phyloP scores from a whole-genome alignment of 2,329 filamentous ascomycete genomes.

The Verticillium longisporum region DNA sequence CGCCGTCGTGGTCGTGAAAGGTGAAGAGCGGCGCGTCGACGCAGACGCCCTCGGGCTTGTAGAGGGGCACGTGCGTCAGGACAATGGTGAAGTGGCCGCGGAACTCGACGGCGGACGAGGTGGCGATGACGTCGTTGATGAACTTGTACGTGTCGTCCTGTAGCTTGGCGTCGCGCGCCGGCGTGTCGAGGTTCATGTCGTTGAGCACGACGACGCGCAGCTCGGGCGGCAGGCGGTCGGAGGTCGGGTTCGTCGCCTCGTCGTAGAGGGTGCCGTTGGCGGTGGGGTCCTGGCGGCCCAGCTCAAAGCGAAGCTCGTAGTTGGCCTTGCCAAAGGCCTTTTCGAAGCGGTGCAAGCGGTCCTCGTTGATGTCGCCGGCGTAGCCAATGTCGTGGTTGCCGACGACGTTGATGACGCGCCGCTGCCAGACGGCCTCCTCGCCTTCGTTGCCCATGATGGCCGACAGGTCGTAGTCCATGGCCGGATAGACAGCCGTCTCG shows the following conservation, averaged over 20 bases:
- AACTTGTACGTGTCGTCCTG: conserved; percentile 75
- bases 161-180: conserved; percentile 58
- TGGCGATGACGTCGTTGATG: conserved; percentile 60
- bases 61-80: conserved; percentile 85
- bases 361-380: conserved; percentile 78
- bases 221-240: conserved; percentile 51
- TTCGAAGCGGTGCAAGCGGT: conserved; percentile 75
- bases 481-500: conserved; percentile 42
- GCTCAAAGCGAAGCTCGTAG: conserved; percentile 75
- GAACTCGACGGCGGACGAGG: conserved; percentile 53
- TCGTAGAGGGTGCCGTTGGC: conserved; percentile 34
- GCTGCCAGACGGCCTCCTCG: conserved; percentile 55
- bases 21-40: conserved; percentile 78
- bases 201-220: conserved; percentile 83
- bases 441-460: conserved; percentile 39
- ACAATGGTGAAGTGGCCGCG: conserved; percentile 70
- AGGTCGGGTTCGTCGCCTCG: conserved; percentile 33
- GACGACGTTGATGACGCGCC: conserved; percentile 77
- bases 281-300: conserved; percentile 37
- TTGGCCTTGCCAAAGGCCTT: conserved; percentile 78
- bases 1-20: conserved; percentile 62
- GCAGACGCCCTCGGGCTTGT: conserved; percentile 77
- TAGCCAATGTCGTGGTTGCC: conserved; percentile 98
- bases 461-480: conserved; percentile 40
- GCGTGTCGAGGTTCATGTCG: conserved; percentile 87